A percentile compares a stretch with the other conserved stretches of the same genome.
These are phyloP conservation scores for Lentinula guzmanii DNA, from an alignment of 768 basidiomycete species.

Conservation along the genomic window DNA sequence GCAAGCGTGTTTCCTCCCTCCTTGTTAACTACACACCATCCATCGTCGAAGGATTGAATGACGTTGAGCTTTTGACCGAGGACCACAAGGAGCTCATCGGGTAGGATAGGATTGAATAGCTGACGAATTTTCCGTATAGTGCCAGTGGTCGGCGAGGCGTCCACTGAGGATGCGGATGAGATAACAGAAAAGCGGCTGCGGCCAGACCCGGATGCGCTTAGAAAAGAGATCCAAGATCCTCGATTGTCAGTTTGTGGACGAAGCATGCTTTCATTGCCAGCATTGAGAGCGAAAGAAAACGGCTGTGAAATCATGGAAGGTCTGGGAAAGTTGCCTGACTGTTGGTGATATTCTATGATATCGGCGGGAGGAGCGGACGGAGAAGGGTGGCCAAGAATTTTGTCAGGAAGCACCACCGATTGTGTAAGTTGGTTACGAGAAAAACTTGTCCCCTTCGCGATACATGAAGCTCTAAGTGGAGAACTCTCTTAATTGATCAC, in stretches of 20 bases:
- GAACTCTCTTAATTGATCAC: background rate
- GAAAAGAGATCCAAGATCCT: constrained; percentile 11
- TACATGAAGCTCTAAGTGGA: background rate
- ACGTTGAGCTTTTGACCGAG: constrained; percentile 57
- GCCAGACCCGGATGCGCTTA: constrained; percentile 24
- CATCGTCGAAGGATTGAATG: constrained; percentile 68
- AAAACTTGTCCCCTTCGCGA: constrained; percentile 17
- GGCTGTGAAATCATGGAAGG: constrained; percentile 31
- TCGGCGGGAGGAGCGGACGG: constrained; percentile 29
- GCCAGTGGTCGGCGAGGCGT: constrained; percentile 24
- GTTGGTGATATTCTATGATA: constrained; percentile 36
- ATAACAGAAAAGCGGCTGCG: constrained; percentile 34
- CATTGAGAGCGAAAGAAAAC: constrained; percentile 33
- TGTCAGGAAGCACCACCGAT: constrained; percentile 49
- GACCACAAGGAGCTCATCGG: constrained; percentile 62
- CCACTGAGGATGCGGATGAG: constrained; percentile 30
- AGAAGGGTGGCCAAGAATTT: constrained; percentile 30
- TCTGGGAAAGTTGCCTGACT: constrained; percentile 34
- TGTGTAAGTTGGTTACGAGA: constrained; percentile 37
- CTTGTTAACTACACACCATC: constrained; percentile 54
- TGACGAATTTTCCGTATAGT: constrained; percentile 47
- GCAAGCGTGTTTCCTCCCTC: constrained; percentile 27
- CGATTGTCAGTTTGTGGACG: constrained; percentile 6
- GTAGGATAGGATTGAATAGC: constrained; percentile 60
- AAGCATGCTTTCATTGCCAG: constrained; percentile 6